phyloP scores from a whole-genome alignment of 1,284 basidiomycete genomes.

The Cutaneotrichosporon spelunceum region DNA sequence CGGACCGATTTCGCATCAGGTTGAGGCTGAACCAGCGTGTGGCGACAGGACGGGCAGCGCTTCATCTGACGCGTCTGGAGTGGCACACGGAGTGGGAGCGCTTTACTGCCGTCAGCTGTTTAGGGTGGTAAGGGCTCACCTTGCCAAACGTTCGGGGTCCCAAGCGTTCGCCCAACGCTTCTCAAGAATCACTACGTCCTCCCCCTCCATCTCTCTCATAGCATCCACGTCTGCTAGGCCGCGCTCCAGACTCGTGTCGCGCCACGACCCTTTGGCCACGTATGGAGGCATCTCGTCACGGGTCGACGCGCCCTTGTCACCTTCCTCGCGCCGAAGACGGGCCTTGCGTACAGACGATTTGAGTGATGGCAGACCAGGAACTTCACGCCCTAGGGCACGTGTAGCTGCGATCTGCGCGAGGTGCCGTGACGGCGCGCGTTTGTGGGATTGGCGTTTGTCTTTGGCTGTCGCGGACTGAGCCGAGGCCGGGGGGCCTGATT shows the following conservation, averaged over 20 bases:
- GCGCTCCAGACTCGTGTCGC: conserved; percentile 24
- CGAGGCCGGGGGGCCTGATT: conserved; percentile 23
- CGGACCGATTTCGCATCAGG: conserved; percentile 93
- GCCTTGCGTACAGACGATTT: conserved; percentile 11
- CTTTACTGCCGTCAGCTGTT: conserved; percentile 14
- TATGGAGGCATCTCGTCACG: conserved; percentile 47
- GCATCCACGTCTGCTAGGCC: conserved; percentile 40
- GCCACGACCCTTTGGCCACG: conserved; percentile 38
- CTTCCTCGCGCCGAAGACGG: background rate
- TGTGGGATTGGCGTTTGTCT: conserved; percentile 5
- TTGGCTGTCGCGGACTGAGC: background rate
- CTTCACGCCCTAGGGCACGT: conserved; percentile 38
- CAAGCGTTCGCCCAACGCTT: conserved; percentile 80
- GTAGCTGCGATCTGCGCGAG: conserved; percentile 46
- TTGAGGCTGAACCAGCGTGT: conserved; percentile 96
- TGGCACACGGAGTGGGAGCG: conserved; percentile 77
- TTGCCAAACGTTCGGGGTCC: conserved; percentile 63
- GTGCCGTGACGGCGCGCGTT: conserved; percentile 36
- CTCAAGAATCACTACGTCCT: conserved; percentile 67
- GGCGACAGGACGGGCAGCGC: conserved; percentile 81
- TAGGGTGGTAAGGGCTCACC: conserved; percentile 55
- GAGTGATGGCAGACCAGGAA: conserved; percentile 34
- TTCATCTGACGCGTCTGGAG: conserved; percentile 91
- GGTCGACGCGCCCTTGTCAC: conserved; percentile 12
- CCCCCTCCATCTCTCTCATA: conserved; percentile 60